A percentile compares a stretch with the other conserved stretches of the same genome.
phyloP scores from a whole-genome alignment of 208 protist genomes.

The Herpetomonas tarakana region DNA sequence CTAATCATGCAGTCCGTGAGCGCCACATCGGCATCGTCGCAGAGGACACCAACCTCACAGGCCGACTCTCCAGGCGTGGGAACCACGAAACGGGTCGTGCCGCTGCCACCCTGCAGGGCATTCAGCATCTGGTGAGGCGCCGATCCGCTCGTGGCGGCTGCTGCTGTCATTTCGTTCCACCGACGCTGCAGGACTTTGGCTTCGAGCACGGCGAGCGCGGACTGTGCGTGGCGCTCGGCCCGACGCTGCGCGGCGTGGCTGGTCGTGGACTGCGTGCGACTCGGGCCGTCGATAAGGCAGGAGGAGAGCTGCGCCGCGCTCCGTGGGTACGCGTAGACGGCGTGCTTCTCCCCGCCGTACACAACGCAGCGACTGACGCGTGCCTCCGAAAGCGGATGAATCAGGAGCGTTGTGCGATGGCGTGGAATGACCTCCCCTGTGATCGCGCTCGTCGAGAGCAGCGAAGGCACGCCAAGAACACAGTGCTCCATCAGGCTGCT shows the following conservation, averaged over 20 bases:
- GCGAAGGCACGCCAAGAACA: constrained; percentile 45
- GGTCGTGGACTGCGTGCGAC: constrained; percentile 11
- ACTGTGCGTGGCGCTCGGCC: constrained; percentile 11
- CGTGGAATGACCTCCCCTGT: neutral
- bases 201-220: constrained; percentile 23
- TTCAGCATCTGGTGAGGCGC: constrained; percentile 3
- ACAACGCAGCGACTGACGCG: constrained; percentile 53
- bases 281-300: constrained; percentile 53
- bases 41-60: constrained; percentile 64
- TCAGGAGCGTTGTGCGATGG: constrained; percentile 38
- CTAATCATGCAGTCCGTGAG: constrained; percentile 63
- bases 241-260: constrained; percentile 1
- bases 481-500: constrained; percentile 57
- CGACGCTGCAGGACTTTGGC: constrained; percentile 20
- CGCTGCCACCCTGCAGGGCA: constrained; percentile 20
- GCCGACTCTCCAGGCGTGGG: constrained; percentile 13
- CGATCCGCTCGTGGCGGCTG: constrained; percentile 1
- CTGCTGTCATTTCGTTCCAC: constrained; percentile 6
- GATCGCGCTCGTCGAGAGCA: constrained; percentile 1
- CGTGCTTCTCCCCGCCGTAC: constrained; percentile 58
- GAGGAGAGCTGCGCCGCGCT: constrained; percentile 32
- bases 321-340: constrained; percentile 73
- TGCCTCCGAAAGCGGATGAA: constrained; percentile 53
- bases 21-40: constrained; percentile 67
- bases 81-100: constrained; percentile 25